Evolutionary conservation across 306 rosid genomes (phyloP), one percentile per base, ranked within the genome.

Genomic region (Quercus dentata): DNA sequence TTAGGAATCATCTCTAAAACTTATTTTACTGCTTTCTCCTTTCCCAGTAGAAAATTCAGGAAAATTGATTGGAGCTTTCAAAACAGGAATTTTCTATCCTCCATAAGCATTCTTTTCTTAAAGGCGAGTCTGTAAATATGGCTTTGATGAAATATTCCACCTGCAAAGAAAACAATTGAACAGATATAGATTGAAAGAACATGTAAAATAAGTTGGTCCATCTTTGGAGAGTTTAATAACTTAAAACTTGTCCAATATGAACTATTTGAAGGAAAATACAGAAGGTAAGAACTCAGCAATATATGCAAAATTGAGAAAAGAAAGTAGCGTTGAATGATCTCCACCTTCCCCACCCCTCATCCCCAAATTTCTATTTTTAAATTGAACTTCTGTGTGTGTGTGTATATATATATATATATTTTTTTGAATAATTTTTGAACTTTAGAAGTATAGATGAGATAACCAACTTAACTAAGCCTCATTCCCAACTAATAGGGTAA

Each of bases 121-220:
- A 78, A 74, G 97, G 83, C 9, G 97, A 94, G 76, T 94, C 98
- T 31, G 92, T 81, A 84, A 94, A 94, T 79, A 94, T 94, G 62
- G 97, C 94, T 84, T 88, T 90, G 87, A 94, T 84, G 77, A 92
- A 92, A 84, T 92, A 88, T 81, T 73, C 83, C 75, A 94, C 90
- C 97, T 92, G 86, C 84, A 78, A 82, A 38, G 67, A 35, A 6
- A 74, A 35, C 6, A 13, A 19, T 41, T 71, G 21, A 61, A 44
- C 23, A 62, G 64, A 69, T 15, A 61, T 4, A 33, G 64, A 56
- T 41, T 13, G 23, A 52, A 30, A 69, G 65, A 74, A 80, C 52
- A 33, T 59, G 6, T 14, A 11, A 21, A 41, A 3, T 28, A 64
- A 33, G 27, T 31, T 17, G 52, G 12, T 67, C 35, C 28, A 18